Base-by-base conservation (phyloP, 805 yeast species). In the Huiozyma naganishii region DNA sequence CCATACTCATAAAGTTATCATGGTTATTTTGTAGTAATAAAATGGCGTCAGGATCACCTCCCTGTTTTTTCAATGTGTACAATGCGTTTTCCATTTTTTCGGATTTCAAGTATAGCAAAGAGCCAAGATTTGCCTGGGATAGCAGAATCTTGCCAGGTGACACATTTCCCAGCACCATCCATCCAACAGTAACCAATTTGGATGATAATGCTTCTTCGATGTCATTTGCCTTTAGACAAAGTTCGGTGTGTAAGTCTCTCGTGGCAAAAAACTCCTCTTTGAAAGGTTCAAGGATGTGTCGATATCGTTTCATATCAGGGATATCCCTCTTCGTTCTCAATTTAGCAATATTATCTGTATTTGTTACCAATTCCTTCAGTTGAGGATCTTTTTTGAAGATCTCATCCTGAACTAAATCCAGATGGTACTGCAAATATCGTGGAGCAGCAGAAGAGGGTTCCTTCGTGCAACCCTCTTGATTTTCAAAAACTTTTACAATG, bases 211-310 rank as follows among this genome's bases (percentile, higher is more conserved):
- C 85, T 42, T 70, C 61, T 23, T 71, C 65, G 43, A 76, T 64
- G 54, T 80, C 83, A 7, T 84, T 84, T 11, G 74, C 66, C 1
- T 77, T 67, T 44, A 84, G 61, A 45, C 81, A 79, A 27, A 77
- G 63, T 3, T 88, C 84, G 4, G 83, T 77, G 48, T 77, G 73
- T 46, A 83, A 53, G 49, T 86, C 94, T 59, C 88, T 69, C 2
- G 83, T 78, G 43, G 76, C 74, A 58, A 87, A 77, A 47, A 81
- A 72, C 52, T 85, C 95, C 44, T 80, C 83, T 27, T 77, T 66
- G 57, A 83, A 86, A 2, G 79, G 80, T 35, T 73, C 76, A 79
- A 83, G 80, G 1, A 74, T 70, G 30, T 66, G 69, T 29, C 66
- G 71, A 54, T 65, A 64, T 41, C 52, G 37, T 2, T 49, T 45